Evolutionary conservation across 2,329 filamentous ascomycete genomes (phyloP), one percentile per base, ranked within the genome.

Genomic region (Hypocrella siamensis): DNA sequence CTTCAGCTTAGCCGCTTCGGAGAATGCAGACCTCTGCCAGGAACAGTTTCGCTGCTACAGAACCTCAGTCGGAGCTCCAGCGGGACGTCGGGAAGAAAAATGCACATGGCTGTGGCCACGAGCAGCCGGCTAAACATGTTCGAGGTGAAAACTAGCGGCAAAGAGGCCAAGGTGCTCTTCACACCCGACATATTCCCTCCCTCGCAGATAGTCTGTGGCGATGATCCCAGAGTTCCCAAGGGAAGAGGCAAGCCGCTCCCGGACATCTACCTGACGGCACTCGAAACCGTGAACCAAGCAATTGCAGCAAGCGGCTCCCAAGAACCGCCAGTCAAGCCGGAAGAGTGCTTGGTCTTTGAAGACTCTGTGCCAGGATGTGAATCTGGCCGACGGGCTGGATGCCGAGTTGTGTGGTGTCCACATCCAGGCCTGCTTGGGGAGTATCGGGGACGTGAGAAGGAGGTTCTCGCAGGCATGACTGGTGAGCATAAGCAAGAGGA

Each of bases 271-370:
- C n/a, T 32, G 5, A 15, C 17, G 6, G 31, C 31, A 6, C 26
- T 32, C 8, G 9, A 28, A 24, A 21, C 31, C 12, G 14, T 32
- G 3, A 32, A 32, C 26, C 22, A 26, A 12, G 24, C 22, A 8
- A 16, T 32, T 10, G 5, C n/a, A 12, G 17, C 31, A n/a, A 16
- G 26, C 14, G 79, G 78, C 2, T n/a, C 33, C 44, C 12, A 42
- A 42, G 26, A 32, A 14, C 7, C 17, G 14, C 6, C 25, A 5
- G 17, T 32, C 14, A 26, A 6, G 26, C 31, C 31, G 5, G 25
- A 28, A 9, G 31, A 32, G 18, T 32, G 24, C 18, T 21, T 32
- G n/a, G 31, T 32, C n/a, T 32, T 32, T 21, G 31, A 32, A 22
- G 31, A 32, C 14, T 9, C 17, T 22, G 6, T 32, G 10, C 17